phyloP scores from a whole-genome alignment of 176 grass and related monocot genomes.

The Phoenix dactylifera region DNA sequence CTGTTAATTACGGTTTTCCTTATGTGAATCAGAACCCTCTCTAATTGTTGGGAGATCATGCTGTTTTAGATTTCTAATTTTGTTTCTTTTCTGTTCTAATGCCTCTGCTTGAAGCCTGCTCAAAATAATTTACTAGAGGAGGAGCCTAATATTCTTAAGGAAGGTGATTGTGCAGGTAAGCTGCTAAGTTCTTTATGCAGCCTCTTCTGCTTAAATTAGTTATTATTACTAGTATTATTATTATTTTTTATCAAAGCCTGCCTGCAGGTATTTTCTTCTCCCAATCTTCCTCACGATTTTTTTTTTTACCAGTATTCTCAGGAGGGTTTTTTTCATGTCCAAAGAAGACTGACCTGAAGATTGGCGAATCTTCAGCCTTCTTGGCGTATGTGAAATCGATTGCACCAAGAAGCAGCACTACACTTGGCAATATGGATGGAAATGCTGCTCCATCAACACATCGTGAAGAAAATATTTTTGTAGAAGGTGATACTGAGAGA shows the following conservation, averaged over 20 bases:
- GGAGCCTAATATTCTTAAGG: slow-evolving; percentile 5
- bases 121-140: slow-evolving; percentile 18
- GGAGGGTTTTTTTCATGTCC: slow-evolving; percentile 46
- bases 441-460: slow-evolving; percentile 29
- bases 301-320: slow-evolving; percentile 40
- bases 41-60: no score
- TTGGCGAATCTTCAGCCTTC: slow-evolving; percentile 82
- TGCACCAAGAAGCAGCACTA: slow-evolving; percentile 30
- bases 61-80: no score
- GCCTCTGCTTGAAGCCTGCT: slow-evolving; percentile 17
- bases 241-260: neutral
- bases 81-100: slow-evolving; percentile 30
- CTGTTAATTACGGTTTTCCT: no score
- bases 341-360: slow-evolving; percentile 66
- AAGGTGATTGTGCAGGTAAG: slow-evolving; percentile 40
- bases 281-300: slow-evolving; percentile 13
- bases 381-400: slow-evolving; percentile 75
- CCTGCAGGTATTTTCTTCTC: slow-evolving; percentile 8
- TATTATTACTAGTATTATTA: slow-evolving; percentile 1
- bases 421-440: slow-evolving; percentile 33
- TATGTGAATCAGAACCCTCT: no score
- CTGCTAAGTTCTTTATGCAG: slow-evolving; percentile 1
- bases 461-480: slow-evolving; percentile 22
- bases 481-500: slow-evolving; percentile 19
- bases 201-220: slow-evolving; percentile 1